These are phyloP conservation scores for Fusarium cyanostomum DNA, from an alignment of 2,329 filamentous ascomycete species.

Conservation along the genomic window DNA sequence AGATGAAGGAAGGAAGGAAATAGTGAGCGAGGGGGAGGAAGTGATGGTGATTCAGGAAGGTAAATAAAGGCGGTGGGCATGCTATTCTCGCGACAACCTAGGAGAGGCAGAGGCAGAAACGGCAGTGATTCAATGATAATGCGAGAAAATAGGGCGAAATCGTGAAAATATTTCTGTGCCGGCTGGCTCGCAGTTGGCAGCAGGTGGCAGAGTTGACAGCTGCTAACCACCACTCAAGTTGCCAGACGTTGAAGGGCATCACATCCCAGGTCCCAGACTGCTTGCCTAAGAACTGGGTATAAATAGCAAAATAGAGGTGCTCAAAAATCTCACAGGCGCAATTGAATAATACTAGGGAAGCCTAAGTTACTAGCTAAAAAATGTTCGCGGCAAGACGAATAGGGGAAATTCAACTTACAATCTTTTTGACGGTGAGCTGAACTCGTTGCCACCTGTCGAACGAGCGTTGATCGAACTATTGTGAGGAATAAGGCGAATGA, in stretches of 20 bases:
- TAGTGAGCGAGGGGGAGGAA: conserved; percentile 4
- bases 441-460: conserved; percentile 4
- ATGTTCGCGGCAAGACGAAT: background rate
- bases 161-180: conserved; percentile 6
- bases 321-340: background rate
- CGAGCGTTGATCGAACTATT: background rate
- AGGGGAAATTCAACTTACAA: conserved; percentile 13
- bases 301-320: background rate
- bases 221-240: background rate
- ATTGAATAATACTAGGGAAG: background rate
- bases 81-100: background rate
- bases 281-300: background rate
- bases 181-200: conserved; percentile 23
- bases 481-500: background rate
- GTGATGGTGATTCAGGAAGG: conserved; percentile 19
- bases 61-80: conserved; percentile 16
- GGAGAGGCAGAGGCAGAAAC: background rate
- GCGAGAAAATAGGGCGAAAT: conserved; percentile 4
- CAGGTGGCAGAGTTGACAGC: conserved; percentile 17
- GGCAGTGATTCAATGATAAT: conserved; percentile 32
- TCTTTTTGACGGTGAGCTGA: background rate
- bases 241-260: background rate
- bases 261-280: background rate
- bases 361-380: background rate
- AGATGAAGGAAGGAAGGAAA: conserved; percentile 22